These are phyloP conservation scores for Ceratocystis eucalypticola DNA, from an alignment of 2,329 filamentous ascomycete species.

Conservation along the genomic window DNA sequence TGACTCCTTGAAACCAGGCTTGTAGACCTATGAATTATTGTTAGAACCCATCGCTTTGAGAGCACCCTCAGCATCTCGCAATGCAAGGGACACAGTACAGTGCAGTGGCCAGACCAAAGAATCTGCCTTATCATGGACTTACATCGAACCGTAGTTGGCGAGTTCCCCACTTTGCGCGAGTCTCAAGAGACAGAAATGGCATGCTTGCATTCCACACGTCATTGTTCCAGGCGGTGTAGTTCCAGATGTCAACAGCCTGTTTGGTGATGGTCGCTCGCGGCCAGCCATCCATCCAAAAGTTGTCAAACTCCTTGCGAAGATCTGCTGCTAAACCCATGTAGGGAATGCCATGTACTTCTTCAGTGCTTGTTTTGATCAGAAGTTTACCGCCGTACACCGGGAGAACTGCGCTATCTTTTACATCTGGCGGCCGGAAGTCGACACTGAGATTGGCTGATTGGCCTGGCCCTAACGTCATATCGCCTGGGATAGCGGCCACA, in stretches of 20 bases:
- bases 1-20: constrained; percentile 28
- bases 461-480: not conserved
- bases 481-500: not conserved
- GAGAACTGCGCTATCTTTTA: constrained; percentile 25
- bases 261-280: constrained; percentile 9
- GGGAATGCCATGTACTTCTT: constrained; percentile 31
- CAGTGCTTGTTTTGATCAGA: constrained; percentile 29
- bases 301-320: constrained; percentile 10
- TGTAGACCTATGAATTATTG: constrained; percentile 23
- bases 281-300: constrained; percentile 14
- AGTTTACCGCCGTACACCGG: constrained; percentile 35
- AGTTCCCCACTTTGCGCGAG: constrained; percentile 17
- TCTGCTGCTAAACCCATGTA: constrained; percentile 24
- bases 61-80: not conserved
- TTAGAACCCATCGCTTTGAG: not conserved
- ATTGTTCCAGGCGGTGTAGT: not conserved
- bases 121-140: not conserved
- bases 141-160: constrained; percentile 20
- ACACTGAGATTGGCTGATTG: constrained; percentile 19
- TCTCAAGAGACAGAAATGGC: constrained; percentile 13
- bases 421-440: constrained; percentile 23
- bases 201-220: constrained; percentile 15
- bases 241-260: not conserved
- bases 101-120: not conserved
- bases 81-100: not conserved